Conservation (phyloP, 495 filamentous ascomycete species). For the Podospora pseudopauciseta region DNA sequence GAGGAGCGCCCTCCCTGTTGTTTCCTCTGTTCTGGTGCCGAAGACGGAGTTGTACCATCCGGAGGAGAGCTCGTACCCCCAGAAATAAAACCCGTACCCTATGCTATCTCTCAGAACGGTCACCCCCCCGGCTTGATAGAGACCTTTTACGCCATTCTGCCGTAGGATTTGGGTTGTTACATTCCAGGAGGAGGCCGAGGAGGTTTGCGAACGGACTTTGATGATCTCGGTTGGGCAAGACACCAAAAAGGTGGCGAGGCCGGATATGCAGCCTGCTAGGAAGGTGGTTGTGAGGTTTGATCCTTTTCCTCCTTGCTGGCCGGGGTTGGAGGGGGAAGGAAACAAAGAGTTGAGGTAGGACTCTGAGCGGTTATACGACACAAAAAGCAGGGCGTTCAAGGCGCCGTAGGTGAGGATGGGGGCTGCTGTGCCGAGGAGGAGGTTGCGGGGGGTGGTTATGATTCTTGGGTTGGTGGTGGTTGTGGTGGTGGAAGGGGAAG, state of each 20-base stretch:
- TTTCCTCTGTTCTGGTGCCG: conserved; percentile 33
- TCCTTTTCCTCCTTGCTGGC: conserved; percentile 13
- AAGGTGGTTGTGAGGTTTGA: conserved; percentile 57
- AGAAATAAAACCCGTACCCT: conserved; percentile 93
- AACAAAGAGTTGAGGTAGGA: conserved; percentile 46
- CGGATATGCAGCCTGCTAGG: conserved; percentile 71
- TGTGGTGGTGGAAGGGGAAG: background rate
- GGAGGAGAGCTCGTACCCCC: conserved; percentile 74
- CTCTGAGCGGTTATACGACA: conserved; percentile 76
- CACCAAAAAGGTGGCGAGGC: conserved; percentile 75
- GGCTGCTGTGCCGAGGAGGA: conserved; percentile 63
- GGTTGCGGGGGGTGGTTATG: conserved; percentile 13
- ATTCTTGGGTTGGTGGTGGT: background rate
- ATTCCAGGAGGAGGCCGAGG: conserved; percentile 37
- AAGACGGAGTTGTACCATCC: conserved; percentile 39
- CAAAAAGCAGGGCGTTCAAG: conserved; percentile 82
- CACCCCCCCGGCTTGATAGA: conserved; percentile 74
- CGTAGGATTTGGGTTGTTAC: conserved; percentile 60
- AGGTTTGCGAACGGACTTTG: conserved; percentile 73
- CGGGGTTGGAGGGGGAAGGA: conserved; percentile 17
- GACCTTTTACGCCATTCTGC: conserved; percentile 59
- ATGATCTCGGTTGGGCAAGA: conserved; percentile 83
- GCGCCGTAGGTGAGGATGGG: conserved; percentile 85
- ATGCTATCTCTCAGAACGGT: conserved; percentile 79
- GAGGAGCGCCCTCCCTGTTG: conserved; percentile 63